Evolutionary conservation across 225 moss, liverwort and hornwort genomes (phyloP), one percentile per base, ranked within the genome.

Genomic region (Rhytidiadelphus loreus): DNA sequence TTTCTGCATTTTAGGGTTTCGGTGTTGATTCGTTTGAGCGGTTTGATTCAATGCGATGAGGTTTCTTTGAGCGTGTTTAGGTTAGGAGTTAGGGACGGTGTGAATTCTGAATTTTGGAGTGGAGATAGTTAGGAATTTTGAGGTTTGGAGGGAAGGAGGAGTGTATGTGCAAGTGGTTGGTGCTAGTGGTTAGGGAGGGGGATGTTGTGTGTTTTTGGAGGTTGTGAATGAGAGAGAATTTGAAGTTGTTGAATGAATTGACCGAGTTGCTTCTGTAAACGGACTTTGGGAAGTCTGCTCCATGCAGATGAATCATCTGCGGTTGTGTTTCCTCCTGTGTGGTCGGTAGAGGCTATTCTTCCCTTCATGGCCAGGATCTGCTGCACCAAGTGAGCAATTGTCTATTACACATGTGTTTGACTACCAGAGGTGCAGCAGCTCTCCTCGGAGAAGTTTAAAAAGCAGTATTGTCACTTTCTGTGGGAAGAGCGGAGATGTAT

Each of bases 401-500:
- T 58, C 35, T 55, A 43, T 29, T 33, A 68, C 77, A 84, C 70
- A 88, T 91, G 87, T 93, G 39, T 59, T 66, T 86, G 91, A 86
- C 13, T 56, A 56, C 70, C 48, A 63, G 85, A 85, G 86, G 85
- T 65, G 83, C 82, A 89, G 80, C 66, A 86, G 80, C 66, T 88
- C 50, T 85, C 58, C 65, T 87, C 37, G 69, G 56, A 76, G 88
- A 88, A 91, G 53, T 83, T 61, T 87, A 81, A 84, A 81, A 76
- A 84, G 66, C 70, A 50, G 28, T 63, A 9, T 44, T 60, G 70
- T 37, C 33, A 81, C 17, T 41, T 60, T 63, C 59, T 52, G 66
- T 53, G 83, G 66, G 44, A 62, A 85, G 50, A 41, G 88, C 82
- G 81, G 88, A 89, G 85, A 93, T 93, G 93, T 93, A 88, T 77